phyloP scores from a whole-genome alignment of 345 rosid genomes.

The Eucalyptus guilfoylei region DNA sequence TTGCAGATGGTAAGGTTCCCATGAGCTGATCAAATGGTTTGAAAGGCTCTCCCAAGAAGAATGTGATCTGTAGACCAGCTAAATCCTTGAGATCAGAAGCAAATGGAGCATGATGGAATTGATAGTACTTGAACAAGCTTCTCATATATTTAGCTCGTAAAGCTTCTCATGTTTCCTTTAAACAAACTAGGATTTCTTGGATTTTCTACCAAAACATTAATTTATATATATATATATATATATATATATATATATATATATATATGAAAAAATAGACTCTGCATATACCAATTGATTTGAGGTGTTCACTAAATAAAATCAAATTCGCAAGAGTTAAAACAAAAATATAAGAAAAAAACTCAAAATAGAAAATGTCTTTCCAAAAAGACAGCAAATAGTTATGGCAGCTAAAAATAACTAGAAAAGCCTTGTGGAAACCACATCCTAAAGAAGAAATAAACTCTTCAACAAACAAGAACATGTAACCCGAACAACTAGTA shows the following conservation, averaged over 20 bases:
- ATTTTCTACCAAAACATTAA: neutral
- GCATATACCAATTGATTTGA: neutral
- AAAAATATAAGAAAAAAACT: neutral
- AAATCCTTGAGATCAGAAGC: constrained; percentile 88
- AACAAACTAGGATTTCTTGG: too few species aligned
- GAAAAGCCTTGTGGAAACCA: neutral
- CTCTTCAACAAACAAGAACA: neutral
- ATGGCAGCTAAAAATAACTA: neutral
- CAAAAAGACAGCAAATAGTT: neutral
- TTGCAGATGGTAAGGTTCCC: constrained; percentile 96
- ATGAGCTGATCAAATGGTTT: constrained; percentile 98
- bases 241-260: too few species aligned
- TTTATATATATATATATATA: too few species aligned
- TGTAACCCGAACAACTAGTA: neutral
- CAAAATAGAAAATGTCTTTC: neutral
- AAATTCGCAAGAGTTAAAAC: neutral
- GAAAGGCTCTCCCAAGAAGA: constrained; percentile 80
- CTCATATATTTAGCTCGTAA: too few species aligned
- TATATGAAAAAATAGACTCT: neutral
- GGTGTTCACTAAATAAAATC: neutral
- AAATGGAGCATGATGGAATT: constrained; percentile 97
- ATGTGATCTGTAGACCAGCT: constrained; percentile 67
- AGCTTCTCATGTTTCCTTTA: too few species aligned
- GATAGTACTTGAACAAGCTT: constrained; percentile 66
- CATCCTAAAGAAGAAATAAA: neutral